Percentiles rank a stretch among this genome's conserved stretches.
These are phyloP conservation scores for Dryas drummondii DNA, from an alignment of 306 rosid genomes.

Conservation along the genomic window DNA sequence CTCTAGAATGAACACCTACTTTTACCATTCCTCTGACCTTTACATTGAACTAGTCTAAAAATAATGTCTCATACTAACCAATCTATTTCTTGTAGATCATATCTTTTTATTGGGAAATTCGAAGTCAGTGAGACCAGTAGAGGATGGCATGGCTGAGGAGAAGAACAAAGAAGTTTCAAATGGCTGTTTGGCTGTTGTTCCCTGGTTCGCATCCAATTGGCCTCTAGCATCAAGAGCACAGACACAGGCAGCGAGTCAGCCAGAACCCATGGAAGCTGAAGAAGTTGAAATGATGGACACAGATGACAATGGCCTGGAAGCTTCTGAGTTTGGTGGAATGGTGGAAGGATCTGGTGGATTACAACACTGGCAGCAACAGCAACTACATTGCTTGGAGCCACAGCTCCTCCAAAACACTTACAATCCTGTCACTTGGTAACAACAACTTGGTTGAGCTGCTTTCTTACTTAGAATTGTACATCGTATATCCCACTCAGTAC, in stretches of 20 bases:
- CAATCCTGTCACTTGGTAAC: conserved; percentile 29
- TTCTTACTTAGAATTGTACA: too few species aligned
- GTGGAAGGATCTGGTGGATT: conserved; percentile 19
- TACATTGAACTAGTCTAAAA: not conserved
- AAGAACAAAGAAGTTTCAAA: conserved; percentile 28
- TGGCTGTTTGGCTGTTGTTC: conserved; percentile 41
- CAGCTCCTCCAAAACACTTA: conserved; percentile 12
- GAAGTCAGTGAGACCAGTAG: conserved; percentile 11
- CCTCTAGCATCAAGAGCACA: conserved; percentile 17
- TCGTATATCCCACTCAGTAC: not conserved
- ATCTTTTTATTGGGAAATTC: conserved; percentile 18
- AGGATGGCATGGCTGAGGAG: conserved; percentile 23
- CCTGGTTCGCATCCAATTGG: conserved; percentile 36
- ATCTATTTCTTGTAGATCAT: conserved; percentile 21
- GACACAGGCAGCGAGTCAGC: conserved; percentile 15
- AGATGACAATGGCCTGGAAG: conserved; percentile 13
- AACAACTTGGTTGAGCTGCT: not conserved
- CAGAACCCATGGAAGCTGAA: conserved; percentile 27
- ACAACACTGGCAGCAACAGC: conserved; percentile 33
- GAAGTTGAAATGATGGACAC: conserved; percentile 49
- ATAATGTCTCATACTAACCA: not conserved
- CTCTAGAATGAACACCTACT: not conserved
- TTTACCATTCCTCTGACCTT: not conserved
- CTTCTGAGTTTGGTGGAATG: conserved; percentile 3
- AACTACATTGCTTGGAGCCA: conserved; percentile 15